Evolutionary conservation across 345 rosid species (phyloP).

Genomic region (Gossypium rotundifolium): DNA sequence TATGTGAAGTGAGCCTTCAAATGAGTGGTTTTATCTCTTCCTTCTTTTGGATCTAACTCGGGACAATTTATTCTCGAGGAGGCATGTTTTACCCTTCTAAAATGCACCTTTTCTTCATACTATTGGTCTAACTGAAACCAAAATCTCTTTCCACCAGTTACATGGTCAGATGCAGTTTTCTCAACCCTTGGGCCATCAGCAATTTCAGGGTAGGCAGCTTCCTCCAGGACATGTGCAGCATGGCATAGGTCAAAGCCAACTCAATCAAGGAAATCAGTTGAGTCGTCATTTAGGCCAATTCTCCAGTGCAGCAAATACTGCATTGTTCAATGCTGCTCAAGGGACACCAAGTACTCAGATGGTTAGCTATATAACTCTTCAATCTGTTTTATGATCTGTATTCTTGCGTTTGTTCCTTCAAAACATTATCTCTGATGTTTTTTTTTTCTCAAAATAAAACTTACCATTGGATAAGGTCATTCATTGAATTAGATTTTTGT

Average conservation of each 20-base stretch:
- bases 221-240: constrained; percentile 70
- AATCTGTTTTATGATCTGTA: background rate
- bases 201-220: constrained; percentile 81
- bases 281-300: constrained; percentile 79
- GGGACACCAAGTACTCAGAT: constrained; percentile 71
- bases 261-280: constrained; percentile 65
- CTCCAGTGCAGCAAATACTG: constrained; percentile 66
- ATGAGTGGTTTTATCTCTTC: background rate
- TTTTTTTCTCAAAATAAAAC: background rate
- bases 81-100: background rate
- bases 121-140: background rate
- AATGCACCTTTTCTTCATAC: background rate
- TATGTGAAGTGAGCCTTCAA: background rate
- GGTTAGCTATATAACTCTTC: constrained; percentile 38
- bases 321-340: constrained; percentile 86
- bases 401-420: background rate
- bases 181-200: constrained; percentile 82
- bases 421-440: background rate
- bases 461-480: background rate
- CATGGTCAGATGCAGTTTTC: constrained; percentile 93
- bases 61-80: background rate
- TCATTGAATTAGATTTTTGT: background rate
- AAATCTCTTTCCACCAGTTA: constrained; percentile 28
- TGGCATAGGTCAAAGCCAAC: constrained; percentile 81
- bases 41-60: background rate